Evolutionary conservation across 139 green algal species (phyloP).

Genomic region (Yamagishiella unicocca): DNA sequence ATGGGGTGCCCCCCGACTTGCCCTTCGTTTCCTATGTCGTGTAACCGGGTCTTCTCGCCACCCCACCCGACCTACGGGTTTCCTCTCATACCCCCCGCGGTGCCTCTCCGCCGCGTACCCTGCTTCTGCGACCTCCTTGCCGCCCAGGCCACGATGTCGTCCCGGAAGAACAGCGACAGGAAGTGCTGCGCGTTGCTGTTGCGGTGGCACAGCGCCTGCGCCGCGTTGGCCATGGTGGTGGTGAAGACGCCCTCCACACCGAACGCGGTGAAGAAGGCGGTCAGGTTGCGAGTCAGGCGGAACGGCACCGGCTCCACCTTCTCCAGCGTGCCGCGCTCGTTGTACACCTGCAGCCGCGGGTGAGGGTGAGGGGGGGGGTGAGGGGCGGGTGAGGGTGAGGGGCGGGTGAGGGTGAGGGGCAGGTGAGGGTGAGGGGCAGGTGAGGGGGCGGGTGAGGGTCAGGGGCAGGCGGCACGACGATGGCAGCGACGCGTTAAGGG

Average conservation of each 20-base stretch:
- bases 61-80: too few relatives aligned
- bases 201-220: slow-evolving; percentile 63
- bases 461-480: too few relatives aligned
- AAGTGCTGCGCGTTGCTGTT: slow-evolving; percentile 68
- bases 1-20: background rate
- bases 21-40: too few relatives aligned
- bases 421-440: background rate
- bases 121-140: slow-evolving; percentile 39
- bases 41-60: too few relatives aligned
- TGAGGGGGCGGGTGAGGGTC: too few relatives aligned
- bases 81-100: too few relatives aligned
- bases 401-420: background rate
- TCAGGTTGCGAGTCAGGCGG: slow-evolving; percentile 97
- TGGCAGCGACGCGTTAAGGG: too few relatives aligned
- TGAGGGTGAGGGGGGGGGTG: background rate
- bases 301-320: slow-evolving; percentile 93
- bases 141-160: slow-evolving; percentile 56
- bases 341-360: slow-evolving; percentile 58
- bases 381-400: background rate
- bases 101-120: slow-evolving; percentile 22
- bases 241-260: slow-evolving; percentile 91
- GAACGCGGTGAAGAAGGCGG: slow-evolving; percentile 95
- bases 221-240: slow-evolving; percentile 74
- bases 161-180: slow-evolving; percentile 88
- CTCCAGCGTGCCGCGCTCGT: slow-evolving; percentile 76